Evolutionary conservation across 108 stramenopile genomes (phyloP).

Genomic region (Fragilariopsis cylindrus): DNA sequence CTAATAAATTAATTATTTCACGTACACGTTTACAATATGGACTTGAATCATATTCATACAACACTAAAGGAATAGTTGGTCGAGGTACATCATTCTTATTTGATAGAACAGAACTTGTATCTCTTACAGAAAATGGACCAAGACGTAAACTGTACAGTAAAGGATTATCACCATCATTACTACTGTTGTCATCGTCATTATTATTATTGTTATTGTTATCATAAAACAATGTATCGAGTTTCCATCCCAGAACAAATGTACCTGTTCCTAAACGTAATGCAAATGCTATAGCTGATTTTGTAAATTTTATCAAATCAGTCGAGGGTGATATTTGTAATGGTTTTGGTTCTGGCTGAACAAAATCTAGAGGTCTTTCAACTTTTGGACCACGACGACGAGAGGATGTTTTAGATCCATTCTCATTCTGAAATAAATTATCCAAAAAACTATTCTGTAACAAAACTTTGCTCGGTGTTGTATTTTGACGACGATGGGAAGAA

Average conservation of each 20-base stretch:
- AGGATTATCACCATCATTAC: background rate
- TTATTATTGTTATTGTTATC: conserved; percentile 25
- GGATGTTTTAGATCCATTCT: background rate
- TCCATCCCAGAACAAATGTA: conserved; percentile 78
- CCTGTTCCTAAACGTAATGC: conserved; percentile 66
- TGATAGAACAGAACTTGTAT: conserved; percentile 64
- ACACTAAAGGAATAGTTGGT: conserved; percentile 66
- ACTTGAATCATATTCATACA: conserved; percentile 90
- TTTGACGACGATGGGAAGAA: no score
- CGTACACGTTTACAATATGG: conserved; percentile 87
- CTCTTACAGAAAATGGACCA: conserved; percentile 63
- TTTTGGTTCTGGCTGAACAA: conserved; percentile 58
- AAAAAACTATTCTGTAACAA: conserved; percentile 22
- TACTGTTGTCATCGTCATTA: background rate
- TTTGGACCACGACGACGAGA: conserved; percentile 36
- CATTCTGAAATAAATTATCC: conserved; percentile 20
- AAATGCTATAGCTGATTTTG: conserved; percentile 45
- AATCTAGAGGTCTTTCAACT: conserved; percentile 53
- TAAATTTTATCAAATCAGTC: conserved; percentile 41
- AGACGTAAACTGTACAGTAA: conserved; percentile 52
- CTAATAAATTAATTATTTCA: conserved; percentile 82
- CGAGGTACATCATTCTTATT: conserved; percentile 20
- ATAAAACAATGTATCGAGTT: conserved; percentile 44
- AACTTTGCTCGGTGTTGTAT: no score
- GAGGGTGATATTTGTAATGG: conserved; percentile 50